Conservation (phyloP, 2,329 filamentous ascomycete genomes). For the Colletotrichum plurivorum region DNA sequence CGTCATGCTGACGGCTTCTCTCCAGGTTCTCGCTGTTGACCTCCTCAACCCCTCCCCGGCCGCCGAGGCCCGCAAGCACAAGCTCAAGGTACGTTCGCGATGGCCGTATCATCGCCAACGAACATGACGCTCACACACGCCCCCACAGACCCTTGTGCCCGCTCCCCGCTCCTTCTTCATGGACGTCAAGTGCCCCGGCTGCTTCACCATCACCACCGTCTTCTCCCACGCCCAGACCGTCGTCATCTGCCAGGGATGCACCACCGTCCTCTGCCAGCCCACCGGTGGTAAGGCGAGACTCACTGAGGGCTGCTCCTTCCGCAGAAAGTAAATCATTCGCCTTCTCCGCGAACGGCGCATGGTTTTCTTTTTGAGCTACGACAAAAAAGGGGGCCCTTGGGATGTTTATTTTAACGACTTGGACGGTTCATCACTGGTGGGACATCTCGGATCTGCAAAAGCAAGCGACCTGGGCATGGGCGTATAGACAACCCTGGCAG, state of each 20-base stretch:
- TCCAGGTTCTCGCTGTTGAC: constrained; percentile 99
- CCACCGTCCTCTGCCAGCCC: constrained; percentile 99
- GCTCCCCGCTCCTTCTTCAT: constrained; percentile 99
- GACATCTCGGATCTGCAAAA: constrained; percentile 73
- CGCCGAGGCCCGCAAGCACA: constrained; percentile 99
- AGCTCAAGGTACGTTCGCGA: constrained; percentile 88
- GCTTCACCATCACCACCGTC: constrained; percentile 99
- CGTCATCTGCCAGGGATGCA: constrained; percentile 99
- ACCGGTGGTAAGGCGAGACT: constrained; percentile 99
- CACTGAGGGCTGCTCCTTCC: constrained; percentile 99
- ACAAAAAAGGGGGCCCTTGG: constrained; percentile 51
- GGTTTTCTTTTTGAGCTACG: constrained; percentile 55
- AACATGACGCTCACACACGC: constrained; percentile 40
- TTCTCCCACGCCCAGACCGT: constrained; percentile 99
- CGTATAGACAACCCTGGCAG: constrained; percentile 61
- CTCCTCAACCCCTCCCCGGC: constrained; percentile 98
- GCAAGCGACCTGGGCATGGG: constrained; percentile 60
- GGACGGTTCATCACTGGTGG: constrained; percentile 64
- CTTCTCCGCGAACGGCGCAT: constrained; percentile 49
- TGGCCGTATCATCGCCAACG: not conserved
- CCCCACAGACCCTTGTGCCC: constrained; percentile 86
- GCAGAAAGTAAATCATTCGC: constrained; percentile 90
- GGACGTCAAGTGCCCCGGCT: constrained; percentile 99
- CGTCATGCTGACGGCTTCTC: constrained; percentile 45
- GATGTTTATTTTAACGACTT: constrained; percentile 59